These are phyloP conservation scores for Hemisphaericaspora nanyangensis DNA, from an alignment of 805 yeast species.

Conservation along the genomic window DNA sequence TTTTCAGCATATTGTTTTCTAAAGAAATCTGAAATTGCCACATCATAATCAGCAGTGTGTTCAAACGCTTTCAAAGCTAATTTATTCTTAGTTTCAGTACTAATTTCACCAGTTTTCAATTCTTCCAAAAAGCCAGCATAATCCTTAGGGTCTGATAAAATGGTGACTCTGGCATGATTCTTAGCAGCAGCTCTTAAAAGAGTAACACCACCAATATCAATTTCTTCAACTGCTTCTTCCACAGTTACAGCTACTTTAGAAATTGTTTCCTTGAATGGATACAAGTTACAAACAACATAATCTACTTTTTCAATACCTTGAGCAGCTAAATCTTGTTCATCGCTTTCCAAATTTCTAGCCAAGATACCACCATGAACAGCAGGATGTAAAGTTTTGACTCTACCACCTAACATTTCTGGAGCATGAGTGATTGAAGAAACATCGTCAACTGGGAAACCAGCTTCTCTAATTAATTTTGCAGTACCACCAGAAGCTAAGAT, in stretches of 20 bases:
- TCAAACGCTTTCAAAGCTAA: slow-evolving; percentile 96
- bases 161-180: slow-evolving; percentile 94
- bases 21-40: slow-evolving; percentile 94
- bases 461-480: slow-evolving; percentile 88
- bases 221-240: slow-evolving; percentile 97
- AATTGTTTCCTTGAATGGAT: slow-evolving; percentile 97
- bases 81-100: slow-evolving; percentile 69
- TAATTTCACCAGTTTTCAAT: slow-evolving; percentile 67
- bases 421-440: slow-evolving; percentile 95
- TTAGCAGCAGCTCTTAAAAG: slow-evolving; percentile 97
- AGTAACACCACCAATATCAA: slow-evolving; percentile 97
- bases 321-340: slow-evolving; percentile 79
- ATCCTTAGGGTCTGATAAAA: slow-evolving; percentile 91
- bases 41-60: slow-evolving; percentile 97
- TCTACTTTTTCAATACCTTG: slow-evolving; percentile 96
- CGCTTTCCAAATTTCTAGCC: slow-evolving; percentile 89
- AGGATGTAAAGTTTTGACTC: slow-evolving; percentile 97
- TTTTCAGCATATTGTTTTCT: slow-evolving; percentile 95
- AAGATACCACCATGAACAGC: slow-evolving; percentile 98
- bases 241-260: slow-evolving; percentile 93
- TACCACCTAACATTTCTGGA: slow-evolving; percentile 98
- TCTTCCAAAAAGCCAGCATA: slow-evolving; percentile 85
- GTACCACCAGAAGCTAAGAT: slow-evolving; percentile 98
- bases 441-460: slow-evolving; percentile 97
- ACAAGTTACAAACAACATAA: slow-evolving; percentile 94